Percentiles rank a stretch among this genome's conserved stretches.
Evolutionary conservation across 2,329 filamentous ascomycete genomes (phyloP).

Genomic region (Tetracladium maxilliforme): DNA sequence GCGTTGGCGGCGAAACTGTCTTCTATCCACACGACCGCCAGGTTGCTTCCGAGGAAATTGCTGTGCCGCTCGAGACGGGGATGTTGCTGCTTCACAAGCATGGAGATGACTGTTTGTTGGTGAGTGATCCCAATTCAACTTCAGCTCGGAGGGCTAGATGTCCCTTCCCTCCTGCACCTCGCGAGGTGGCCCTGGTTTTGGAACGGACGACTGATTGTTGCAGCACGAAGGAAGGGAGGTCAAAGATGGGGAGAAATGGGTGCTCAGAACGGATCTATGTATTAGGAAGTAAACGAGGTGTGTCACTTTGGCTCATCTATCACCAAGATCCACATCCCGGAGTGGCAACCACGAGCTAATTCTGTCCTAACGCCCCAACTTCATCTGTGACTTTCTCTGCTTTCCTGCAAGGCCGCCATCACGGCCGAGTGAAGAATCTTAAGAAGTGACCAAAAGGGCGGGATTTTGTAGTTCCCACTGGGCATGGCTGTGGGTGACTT

Average conservation of each 20-base stretch:
- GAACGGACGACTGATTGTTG: neutral
- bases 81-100: conserved; percentile 80
- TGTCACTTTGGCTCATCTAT: too few relatives aligned
- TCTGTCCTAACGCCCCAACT: too few relatives aligned
- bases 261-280: conserved; percentile 72
- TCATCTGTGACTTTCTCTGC: too few relatives aligned
- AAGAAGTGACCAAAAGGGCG: too few relatives aligned
- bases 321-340: too few relatives aligned
- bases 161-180: conserved; percentile 1
- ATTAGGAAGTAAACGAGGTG: conserved; percentile 40
- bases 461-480: too few relatives aligned
- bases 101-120: conserved; percentile 73
- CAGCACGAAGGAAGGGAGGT: conserved; percentile 77
- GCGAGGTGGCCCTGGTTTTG: conserved; percentile 1
- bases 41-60: conserved; percentile 43
- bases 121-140: conserved; percentile 18
- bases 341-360: too few relatives aligned
- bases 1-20: conserved; percentile 75
- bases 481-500: too few relatives aligned
- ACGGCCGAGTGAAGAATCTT: too few relatives aligned
- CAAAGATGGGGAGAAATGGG: conserved; percentile 73
- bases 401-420: too few relatives aligned
- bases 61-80: conserved; percentile 65
- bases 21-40: conserved; percentile 63
- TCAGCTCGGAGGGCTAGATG: too few relatives aligned